phyloP scores from a whole-genome alignment of 495 filamentous ascomycete species.

The Rhypophila decipiens region DNA sequence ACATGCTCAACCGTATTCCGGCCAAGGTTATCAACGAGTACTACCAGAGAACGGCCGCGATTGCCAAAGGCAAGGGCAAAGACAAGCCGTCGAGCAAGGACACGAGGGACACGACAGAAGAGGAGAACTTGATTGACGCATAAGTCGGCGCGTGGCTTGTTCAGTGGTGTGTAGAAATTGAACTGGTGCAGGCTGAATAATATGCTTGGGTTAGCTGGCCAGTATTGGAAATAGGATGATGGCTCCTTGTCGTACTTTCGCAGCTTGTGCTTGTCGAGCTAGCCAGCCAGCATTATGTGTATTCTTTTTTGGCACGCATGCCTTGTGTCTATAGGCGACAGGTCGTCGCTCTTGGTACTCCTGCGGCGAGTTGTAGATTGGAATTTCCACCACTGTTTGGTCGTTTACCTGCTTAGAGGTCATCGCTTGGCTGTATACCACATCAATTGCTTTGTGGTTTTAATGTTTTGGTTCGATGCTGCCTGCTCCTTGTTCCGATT shows the following conservation, averaged over 20 bases:
- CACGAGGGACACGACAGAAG: slow-evolving; percentile 45
- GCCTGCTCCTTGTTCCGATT: neutral
- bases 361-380: slow-evolving; percentile 19
- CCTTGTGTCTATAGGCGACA: slow-evolving; percentile 13
- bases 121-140: slow-evolving; percentile 65
- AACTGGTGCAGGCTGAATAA: no score
- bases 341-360: slow-evolving; percentile 9
- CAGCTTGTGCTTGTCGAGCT: slow-evolving; percentile 1
- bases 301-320: slow-evolving; percentile 13
- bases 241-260: slow-evolving; percentile 9
- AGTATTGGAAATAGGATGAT: no score
- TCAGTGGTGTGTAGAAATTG: no score
- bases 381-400: slow-evolving; percentile 11
- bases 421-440: no score
- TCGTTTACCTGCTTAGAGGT: no score
- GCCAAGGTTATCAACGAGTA: slow-evolving; percentile 89
- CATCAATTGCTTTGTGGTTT: neutral
- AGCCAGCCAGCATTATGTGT: no score
- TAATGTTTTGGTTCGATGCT: neutral
- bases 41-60: slow-evolving; percentile 58
- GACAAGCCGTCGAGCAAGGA: slow-evolving; percentile 43
- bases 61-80: slow-evolving; percentile 55
- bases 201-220: no score
- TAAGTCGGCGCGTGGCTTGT: no score
- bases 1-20: slow-evolving; percentile 94